Evolutionary conservation across 225 moss, liverwort and hornwort genomes (phyloP), one percentile per base, ranked within the genome.

Genomic region (Straminergon stramineum): DNA sequence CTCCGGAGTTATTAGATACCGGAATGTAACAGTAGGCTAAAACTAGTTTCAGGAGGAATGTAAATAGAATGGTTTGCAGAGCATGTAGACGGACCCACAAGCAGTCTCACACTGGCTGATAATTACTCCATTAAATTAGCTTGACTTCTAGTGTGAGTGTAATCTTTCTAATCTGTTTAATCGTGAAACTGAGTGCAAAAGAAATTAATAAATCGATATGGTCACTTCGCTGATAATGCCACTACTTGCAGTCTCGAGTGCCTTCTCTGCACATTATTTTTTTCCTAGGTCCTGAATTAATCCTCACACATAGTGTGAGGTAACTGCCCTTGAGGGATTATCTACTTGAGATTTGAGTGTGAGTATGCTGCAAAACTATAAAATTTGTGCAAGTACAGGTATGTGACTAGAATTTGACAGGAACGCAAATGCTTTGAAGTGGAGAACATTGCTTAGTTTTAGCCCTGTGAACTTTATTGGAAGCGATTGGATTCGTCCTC

Each of bases 61-160:
- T 90, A 88, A 15, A 79, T 91, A 91, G 51, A 83, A 63, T 73
- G 65, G 67, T 85, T 93, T 79, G 73, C 57, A 74, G 88, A 91
- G 83, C 70, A 85, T 55, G 53, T 61, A 85, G 77, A 70, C 45
- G 71, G 82, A 78, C 23, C 48, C 52, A 23, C 79, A 58, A 83
- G 31, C n/a, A 79, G 88, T 87, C 74, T 71, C 85, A 41, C 64
- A 71, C 51, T 91, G 78, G 30, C 43, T 87, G 60, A 75, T 75
- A 28, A 37, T 61, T 76, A 22, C 37, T 71, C 37, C 75, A 48
- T 64, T 70, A 17, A 86, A 66, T 62, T 87, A 88, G 24, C 26
- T 82, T 81, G 85, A 58, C 74, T 86, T 48, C 56, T 62, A 60
- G 21, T 74, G 12, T n/a, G 82, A 82, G 37, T 88, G 58, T 37